phyloP scores from a whole-genome alignment of 177 flowering plant species.

The Vitis hybrid region DNA sequence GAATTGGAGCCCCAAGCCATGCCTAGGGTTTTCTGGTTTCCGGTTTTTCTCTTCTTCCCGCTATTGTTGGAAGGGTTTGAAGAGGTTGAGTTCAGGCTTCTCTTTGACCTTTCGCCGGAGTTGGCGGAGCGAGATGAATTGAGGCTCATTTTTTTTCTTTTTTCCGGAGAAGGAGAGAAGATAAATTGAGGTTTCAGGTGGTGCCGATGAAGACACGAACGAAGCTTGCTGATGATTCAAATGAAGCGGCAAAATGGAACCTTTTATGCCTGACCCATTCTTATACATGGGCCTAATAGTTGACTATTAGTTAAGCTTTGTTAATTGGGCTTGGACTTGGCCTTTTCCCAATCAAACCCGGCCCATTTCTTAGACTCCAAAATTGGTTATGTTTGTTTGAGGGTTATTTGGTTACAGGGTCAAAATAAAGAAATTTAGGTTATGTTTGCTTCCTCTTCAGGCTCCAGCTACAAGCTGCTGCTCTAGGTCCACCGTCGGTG shows the following conservation, averaged over 20 bases:
- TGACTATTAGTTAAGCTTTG: too few species aligned
- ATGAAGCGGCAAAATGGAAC: constrained; percentile 17
- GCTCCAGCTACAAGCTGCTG: too few species aligned
- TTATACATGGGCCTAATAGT: not conserved
- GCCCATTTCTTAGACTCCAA: too few species aligned
- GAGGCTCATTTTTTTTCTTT: constrained; percentile 36
- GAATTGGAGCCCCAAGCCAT: constrained; percentile 88
- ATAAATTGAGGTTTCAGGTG: not conserved
- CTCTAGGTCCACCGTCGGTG: too few species aligned
- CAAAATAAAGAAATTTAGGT: too few species aligned
- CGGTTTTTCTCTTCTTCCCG: constrained; percentile 37
- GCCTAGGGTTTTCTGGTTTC: constrained; percentile 83
- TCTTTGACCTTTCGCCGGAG: constrained; percentile 36
- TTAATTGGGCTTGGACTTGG: too few species aligned
- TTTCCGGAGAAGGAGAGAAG: not conserved
- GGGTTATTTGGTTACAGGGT: too few species aligned
- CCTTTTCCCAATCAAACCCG: too few species aligned
- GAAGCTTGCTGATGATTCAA: constrained; percentile 2
- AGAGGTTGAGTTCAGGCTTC: constrained; percentile 34
- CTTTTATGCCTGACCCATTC: rapidly evolving
- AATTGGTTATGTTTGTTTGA: too few species aligned
- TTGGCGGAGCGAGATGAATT: constrained; percentile 44
- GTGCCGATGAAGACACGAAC: constrained; percentile 2
- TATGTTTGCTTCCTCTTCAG: too few species aligned
- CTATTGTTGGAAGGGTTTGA: constrained; percentile 26